phyloP scores from a whole-genome alignment of 495 filamentous ascomycete genomes.

The Parathielavia hyrcaniae region DNA sequence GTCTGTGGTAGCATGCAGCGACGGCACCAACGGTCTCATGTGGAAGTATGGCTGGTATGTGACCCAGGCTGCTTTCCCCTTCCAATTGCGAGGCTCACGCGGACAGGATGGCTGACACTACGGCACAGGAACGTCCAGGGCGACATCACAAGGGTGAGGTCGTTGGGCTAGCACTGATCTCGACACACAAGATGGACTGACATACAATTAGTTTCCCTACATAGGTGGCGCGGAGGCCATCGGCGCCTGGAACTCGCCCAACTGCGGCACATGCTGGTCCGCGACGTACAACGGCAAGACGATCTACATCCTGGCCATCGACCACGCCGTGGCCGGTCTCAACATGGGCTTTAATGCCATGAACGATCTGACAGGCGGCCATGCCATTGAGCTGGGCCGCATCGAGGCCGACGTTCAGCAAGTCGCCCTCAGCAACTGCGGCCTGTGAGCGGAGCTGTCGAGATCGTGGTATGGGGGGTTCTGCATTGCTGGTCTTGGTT shows the following conservation, averaged over 20 bases:
- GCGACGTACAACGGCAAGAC: constrained; percentile 54
- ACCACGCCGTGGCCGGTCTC: constrained; percentile 54
- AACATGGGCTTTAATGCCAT: constrained; percentile 61
- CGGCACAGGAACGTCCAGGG: constrained; percentile 32
- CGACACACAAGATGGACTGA: too few species aligned
- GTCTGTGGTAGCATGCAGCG: constrained; percentile 48
- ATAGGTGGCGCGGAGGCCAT: constrained; percentile 61
- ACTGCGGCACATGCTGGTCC: constrained; percentile 66
- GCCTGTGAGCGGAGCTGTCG: constrained; percentile 13
- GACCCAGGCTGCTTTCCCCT: too few species aligned
- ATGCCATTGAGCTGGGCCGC: constrained; percentile 50
- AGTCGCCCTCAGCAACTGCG: constrained; percentile 35
- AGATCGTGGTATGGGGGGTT: not conserved
- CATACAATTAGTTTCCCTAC: constrained; percentile 40
- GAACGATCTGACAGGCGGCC: constrained; percentile 56
- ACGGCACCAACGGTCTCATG: constrained; percentile 54
- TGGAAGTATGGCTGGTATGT: constrained; percentile 42
- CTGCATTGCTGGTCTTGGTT: not conserved
- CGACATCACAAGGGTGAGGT: constrained; percentile 35
- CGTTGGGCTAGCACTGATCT: too few species aligned
- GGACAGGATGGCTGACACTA: not conserved
- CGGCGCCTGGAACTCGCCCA: constrained; percentile 50
- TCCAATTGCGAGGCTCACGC: too few species aligned
- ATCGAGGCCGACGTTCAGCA: constrained; percentile 47
- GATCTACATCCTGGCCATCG: constrained; percentile 62